Base-by-base conservation (phyloP, 225 moss, liverwort and hornwort genomes). In the Thuidium tamariscinum region DNA sequence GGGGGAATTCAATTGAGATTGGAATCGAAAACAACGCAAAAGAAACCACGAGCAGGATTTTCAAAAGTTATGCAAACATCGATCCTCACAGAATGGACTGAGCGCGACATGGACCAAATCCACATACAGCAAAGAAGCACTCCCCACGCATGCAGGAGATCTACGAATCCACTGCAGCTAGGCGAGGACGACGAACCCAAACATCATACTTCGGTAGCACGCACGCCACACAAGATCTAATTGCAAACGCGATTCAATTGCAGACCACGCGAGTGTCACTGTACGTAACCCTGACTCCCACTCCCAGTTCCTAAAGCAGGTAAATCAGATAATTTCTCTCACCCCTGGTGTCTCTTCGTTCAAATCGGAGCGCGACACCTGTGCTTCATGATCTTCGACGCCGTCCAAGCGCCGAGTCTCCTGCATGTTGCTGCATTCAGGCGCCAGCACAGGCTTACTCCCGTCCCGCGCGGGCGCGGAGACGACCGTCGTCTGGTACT, bases 351-450 rank as follows among this genome's bases (percentile, higher is more conserved):
- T n/a, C 78, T 84, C 86, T 32, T 30, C 57, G 86, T 41, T 36
- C 15, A 63, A 48, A 70, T 86, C 88, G 16, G 88, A 90, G 82
- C 52, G 82, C 54, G 85, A 80, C 68, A 78, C 76, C 12, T 37
- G 89, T 41, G 84, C 77, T 79, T 77, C 86, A 80, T 84, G 88
- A 80, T 74, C 80, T 14, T 67, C 64, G 51, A n/a, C 48, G 32
- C 36, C 81, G 26, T 62, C 57, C 73, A 34, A 9, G 42, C 62
- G 32, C 55, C 74, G 83, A 44, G 29, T 61, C 82, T 82, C 83
- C 89, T 91, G 89, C 85, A 91, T 91, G 91, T 89, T 89, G 85
- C 80, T 91, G 89, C 91, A 91, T 89, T 89, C 89, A 80, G 83
- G 42, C 41, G 70, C 69, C 16, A 59, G 83, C 70, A 17, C 6